Percentiles rank a stretch among this genome's conserved stretches.
phyloP scores from a whole-genome alignment of 176 grass and related monocot species.

The Stipa capillata region DNA sequence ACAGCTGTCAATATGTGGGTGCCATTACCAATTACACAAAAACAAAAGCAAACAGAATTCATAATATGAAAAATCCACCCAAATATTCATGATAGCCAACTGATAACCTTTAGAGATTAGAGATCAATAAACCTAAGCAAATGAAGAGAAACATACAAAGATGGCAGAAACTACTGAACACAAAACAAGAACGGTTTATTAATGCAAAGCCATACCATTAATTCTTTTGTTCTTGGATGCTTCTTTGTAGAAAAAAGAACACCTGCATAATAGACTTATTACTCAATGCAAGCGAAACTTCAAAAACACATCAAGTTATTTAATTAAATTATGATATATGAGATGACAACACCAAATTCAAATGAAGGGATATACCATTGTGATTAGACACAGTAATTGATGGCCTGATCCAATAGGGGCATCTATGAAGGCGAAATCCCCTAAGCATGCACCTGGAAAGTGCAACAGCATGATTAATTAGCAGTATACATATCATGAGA shows the following conservation, averaged over 20 bases:
- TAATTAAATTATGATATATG: not conserved
- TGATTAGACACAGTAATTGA: conserved; percentile 90
- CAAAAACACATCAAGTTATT: conserved; percentile 3
- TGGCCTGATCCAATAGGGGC: conserved; percentile 95
- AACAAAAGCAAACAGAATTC: conserved; percentile 6
- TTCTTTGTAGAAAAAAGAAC: conserved; percentile 92
- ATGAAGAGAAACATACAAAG: not conserved
- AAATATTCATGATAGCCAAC: conserved; percentile 2
- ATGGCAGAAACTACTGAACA: too few species aligned
- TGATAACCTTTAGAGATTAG: not conserved
- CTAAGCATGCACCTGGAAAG: conserved; percentile 94
- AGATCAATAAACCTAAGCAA: not conserved
- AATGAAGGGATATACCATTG: conserved; percentile 45
- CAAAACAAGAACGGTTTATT: conserved; percentile 2
- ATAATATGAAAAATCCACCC: not conserved
- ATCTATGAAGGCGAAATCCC: conserved; percentile 97
- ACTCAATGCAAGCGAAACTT: conserved; percentile 8
- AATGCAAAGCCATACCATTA: conserved; percentile 53
- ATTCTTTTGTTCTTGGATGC: conserved; percentile 95
- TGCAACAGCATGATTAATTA: conserved; percentile 19
- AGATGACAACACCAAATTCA: not conserved
- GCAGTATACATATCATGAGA: conserved; percentile 11
- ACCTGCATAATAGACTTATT: conserved; percentile 44
- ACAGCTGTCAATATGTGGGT: not conserved
- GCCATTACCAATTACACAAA: not conserved